phyloP scores from a whole-genome alignment of 2,329 filamentous ascomycete species.

The Stagonosporopsis cucurbitacearum region DNA sequence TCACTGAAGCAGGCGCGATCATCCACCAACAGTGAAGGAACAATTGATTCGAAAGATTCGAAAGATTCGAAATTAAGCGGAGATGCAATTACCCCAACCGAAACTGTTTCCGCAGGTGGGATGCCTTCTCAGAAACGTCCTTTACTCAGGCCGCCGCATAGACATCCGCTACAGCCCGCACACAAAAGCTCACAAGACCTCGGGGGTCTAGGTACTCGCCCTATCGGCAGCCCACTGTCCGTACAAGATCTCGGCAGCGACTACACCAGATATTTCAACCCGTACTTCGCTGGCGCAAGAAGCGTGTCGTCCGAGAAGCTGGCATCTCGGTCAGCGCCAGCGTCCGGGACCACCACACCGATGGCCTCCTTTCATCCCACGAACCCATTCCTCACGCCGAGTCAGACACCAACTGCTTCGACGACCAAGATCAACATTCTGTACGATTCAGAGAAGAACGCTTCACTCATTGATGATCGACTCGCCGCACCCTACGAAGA shows the following conservation, averaged over 20 bases:
- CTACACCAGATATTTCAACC: constrained; percentile 47
- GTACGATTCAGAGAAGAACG: constrained; percentile 37
- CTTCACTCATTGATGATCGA: constrained; percentile 56
- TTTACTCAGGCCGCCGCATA: constrained; percentile 20
- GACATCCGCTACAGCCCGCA: constrained; percentile 21
- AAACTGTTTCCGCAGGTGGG: neutral
- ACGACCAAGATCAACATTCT: constrained; percentile 33
- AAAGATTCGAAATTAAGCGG: constrained; percentile 6
- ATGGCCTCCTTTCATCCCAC: constrained; percentile 14
- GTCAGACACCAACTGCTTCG: constrained; percentile 38
- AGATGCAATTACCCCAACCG: neutral
- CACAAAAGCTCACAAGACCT: constrained; percentile 31
- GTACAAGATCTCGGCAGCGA: constrained; percentile 43
- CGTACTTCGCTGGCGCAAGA: constrained; percentile 37
- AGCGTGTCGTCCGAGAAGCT: constrained; percentile 30
- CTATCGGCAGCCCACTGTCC: constrained; percentile 30
- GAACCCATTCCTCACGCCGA: constrained; percentile 42
- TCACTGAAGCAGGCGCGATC: constrained; percentile 4
- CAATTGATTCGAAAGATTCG: constrained; percentile 1
- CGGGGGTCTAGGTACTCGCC: constrained; percentile 11
- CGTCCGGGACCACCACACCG: constrained; percentile 25
- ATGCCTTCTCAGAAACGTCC: constrained; percentile 1
- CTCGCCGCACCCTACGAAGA: constrained; percentile 54
- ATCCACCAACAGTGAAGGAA: constrained; percentile 19
- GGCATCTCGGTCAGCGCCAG: constrained; percentile 4